These are phyloP conservation scores for Boletellus sp. DNA, from an alignment of 768 basidiomycete species.

Conservation along the genomic window DNA sequence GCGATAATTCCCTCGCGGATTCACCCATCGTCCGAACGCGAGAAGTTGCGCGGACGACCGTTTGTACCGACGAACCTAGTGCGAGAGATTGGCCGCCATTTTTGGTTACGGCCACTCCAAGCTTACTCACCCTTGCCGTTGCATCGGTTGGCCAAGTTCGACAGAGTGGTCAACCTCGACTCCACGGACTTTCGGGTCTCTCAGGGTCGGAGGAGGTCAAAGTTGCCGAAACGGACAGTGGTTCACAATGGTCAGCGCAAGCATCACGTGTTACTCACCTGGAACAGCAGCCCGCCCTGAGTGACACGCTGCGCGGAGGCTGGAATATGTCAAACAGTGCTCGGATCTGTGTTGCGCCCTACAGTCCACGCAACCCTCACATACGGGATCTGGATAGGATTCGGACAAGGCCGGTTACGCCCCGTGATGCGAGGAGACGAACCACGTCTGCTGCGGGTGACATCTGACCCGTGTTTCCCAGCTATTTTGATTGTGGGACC, in stretches of 20 bases:
- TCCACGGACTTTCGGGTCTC: conserved; percentile 28
- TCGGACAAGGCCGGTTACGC: conserved; percentile 19
- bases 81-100: conserved; percentile 14
- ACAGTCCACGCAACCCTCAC: conserved; percentile 18
- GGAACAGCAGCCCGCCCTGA: not conserved
- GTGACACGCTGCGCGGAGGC: conserved; percentile 3
- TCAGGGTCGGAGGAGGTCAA: conserved; percentile 19
- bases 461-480: conserved; percentile 17
- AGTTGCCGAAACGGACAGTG: conserved; percentile 6
- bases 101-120: conserved; percentile 3
- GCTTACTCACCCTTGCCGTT: conserved; percentile 4
- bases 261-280: conserved; percentile 2
- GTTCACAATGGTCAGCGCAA: conserved; percentile 6
- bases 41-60: conserved; percentile 7
- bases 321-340: conserved; percentile 14
- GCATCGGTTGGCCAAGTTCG: conserved; percentile 11
- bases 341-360: conserved; percentile 13
- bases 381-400: conserved; percentile 22
- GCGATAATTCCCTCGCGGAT: conserved; percentile 13
- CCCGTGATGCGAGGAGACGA: conserved; percentile 28
- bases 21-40: conserved; percentile 26
- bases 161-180: conserved; percentile 2
- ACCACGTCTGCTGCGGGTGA: conserved; percentile 33
- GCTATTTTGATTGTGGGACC: conserved; percentile 8
- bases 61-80: conserved; percentile 7